Conservation (phyloP, 129 eudicot species). For the Apium graveolens region DNA sequence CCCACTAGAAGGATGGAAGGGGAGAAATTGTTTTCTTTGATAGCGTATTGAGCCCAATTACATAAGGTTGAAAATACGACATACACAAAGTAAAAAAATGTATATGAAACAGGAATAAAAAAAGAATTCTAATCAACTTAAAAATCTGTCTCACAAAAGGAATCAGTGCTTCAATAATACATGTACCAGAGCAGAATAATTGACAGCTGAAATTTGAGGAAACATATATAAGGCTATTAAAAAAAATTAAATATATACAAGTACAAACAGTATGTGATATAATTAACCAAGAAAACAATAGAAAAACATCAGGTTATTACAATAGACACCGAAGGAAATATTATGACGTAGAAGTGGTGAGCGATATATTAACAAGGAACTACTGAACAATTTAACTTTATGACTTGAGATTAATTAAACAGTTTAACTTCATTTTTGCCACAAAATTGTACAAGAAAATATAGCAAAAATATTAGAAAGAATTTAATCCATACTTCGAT, state of each 20-base stretch:
- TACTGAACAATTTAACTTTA: background rate
- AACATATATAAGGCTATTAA: background rate
- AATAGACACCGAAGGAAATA: background rate
- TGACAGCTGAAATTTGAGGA: background rate
- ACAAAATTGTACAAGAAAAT: background rate
- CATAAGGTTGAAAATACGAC: background rate
- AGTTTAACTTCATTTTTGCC: background rate
- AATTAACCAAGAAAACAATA: background rate
- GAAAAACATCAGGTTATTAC: background rate
- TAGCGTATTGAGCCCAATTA: background rate
- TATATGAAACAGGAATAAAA: background rate
- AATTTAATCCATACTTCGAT: constrained; percentile 56
- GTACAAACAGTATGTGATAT: background rate
- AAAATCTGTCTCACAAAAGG: background rate
- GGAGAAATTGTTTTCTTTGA: background rate
- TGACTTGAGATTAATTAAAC: background rate
- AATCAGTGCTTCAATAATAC: background rate
- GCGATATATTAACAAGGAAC: background rate
- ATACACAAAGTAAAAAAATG: background rate
- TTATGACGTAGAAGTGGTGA: background rate
- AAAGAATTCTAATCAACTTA: background rate
- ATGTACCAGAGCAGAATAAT: background rate
- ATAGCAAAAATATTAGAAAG: background rate
- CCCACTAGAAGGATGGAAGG: background rate
- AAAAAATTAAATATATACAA: background rate